These are phyloP conservation scores for Cicer arietinum DNA, from an alignment of 306 rosid species.

Conservation along the genomic window DNA sequence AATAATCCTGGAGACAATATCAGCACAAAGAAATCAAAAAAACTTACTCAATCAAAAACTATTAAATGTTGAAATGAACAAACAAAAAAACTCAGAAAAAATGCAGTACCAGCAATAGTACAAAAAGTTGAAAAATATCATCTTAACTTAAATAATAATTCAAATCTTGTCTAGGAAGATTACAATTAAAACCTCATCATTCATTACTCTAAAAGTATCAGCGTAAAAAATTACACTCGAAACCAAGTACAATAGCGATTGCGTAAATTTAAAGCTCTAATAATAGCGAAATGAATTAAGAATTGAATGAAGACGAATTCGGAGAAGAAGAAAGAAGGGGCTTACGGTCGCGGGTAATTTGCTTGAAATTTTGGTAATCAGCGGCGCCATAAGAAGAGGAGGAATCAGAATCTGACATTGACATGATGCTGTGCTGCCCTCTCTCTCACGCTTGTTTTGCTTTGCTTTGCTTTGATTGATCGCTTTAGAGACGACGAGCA, in stretches of 20 bases:
- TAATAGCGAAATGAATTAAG: background rate
- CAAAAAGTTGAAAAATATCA: slow-evolving; percentile 25
- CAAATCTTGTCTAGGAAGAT: too few species aligned
- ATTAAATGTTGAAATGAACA: background rate
- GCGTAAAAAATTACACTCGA: background rate
- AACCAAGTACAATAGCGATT: background rate
- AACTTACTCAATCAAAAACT: slow-evolving; percentile 13
- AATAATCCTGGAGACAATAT: slow-evolving; percentile 68
- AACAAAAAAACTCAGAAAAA: background rate
- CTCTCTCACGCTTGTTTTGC: background rate
- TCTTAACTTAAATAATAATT: background rate
- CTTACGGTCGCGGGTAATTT: slow-evolving; percentile 57
- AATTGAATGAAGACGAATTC: background rate
- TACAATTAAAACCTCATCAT: background rate
- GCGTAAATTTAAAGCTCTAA: background rate
- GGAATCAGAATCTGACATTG: slow-evolving; percentile 57
- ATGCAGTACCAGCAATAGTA: slow-evolving; percentile 9
- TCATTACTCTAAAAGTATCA: slow-evolving; percentile 11
- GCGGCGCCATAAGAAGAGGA: slow-evolving; percentile 43
- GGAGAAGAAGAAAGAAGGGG: slow-evolving; percentile 2
- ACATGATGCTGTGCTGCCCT: slow-evolving; percentile 47
- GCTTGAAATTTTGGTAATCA: slow-evolving; percentile 51
- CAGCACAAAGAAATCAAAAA: slow-evolving; percentile 29
- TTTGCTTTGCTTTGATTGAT: slow-evolving; percentile 17
- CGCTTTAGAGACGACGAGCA: slow-evolving; percentile 37